Evolutionary conservation across 768 basidiomycete species (phyloP).

Genomic region (Tephrocybe sp.): DNA sequence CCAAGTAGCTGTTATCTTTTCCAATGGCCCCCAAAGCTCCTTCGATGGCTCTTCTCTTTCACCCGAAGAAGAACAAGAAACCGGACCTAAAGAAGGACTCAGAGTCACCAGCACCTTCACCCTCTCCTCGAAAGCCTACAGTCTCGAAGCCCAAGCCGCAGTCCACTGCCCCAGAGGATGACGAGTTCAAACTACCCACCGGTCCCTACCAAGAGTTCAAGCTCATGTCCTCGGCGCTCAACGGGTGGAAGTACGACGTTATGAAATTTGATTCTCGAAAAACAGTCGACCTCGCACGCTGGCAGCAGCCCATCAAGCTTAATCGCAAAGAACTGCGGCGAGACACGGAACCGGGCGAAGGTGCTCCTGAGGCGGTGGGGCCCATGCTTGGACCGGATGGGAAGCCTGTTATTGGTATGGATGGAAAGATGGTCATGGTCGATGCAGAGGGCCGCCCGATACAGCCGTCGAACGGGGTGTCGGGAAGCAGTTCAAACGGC

Average conservation of each 20-base stretch:
- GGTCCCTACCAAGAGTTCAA: conserved; percentile 73
- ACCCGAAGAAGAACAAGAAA: conserved; percentile 56
- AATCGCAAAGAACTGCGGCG: conserved; percentile 81
- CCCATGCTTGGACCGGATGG: conserved; percentile 84
- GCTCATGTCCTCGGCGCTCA: conserved; percentile 74
- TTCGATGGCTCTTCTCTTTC: conserved; percentile 52
- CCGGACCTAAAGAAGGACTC: conserved; percentile 45
- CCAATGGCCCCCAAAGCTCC: conserved; percentile 40
- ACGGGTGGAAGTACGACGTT: conserved; percentile 89
- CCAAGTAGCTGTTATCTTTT: conserved; percentile 8
- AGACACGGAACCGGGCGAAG: conserved; percentile 34
- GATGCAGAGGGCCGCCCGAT: conserved; percentile 77
- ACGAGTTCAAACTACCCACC: conserved; percentile 55
- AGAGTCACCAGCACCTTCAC: conserved; percentile 21
- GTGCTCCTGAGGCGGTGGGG: conserved; percentile 49
- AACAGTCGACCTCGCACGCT: conserved; percentile 62
- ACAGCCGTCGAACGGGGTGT: conserved; percentile 31
- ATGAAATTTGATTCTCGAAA: conserved; percentile 87
- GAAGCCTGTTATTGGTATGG: conserved; percentile 75
- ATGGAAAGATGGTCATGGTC: conserved; percentile 79
- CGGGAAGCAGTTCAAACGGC: conserved; percentile 23
- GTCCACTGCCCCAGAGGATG: conserved; percentile 43
- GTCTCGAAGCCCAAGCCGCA: conserved; percentile 38
- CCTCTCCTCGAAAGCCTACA: conserved; percentile 38
- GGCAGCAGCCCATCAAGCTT: conserved; percentile 77